phyloP scores from a whole-genome alignment of 345 rosid genomes.

The Aquilaria yunnanensis region DNA sequence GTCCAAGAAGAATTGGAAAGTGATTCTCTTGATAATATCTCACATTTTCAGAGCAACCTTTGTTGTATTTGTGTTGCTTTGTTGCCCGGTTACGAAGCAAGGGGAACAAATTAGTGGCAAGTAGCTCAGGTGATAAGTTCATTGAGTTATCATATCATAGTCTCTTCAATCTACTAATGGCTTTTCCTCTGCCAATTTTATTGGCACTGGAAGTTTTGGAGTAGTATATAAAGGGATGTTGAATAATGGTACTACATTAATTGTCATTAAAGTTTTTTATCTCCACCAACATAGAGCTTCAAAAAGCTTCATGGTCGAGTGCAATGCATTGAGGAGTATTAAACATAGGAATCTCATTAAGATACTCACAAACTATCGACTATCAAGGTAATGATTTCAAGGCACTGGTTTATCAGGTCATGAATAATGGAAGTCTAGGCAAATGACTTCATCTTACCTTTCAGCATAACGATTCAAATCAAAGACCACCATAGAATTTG shows the following conservation, averaged over 20 bases:
- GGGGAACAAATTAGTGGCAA: no score
- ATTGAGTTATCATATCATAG: no score
- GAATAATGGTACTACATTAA: not conserved
- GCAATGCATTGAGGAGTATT: slow-evolving; percentile 25
- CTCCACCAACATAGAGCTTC: slow-evolving; percentile 30
- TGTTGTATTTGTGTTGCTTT: no score
- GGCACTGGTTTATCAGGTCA: slow-evolving; percentile 39
- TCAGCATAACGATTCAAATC: no score
- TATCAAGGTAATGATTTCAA: slow-evolving; percentile 40
- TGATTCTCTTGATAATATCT: no score
- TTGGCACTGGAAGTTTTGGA: slow-evolving; percentile 27
- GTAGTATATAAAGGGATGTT: slow-evolving; percentile 14
- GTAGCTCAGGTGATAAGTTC: no score
- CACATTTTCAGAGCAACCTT: no score
- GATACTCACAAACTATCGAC: slow-evolving; percentile 30
- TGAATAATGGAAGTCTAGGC: slow-evolving; percentile 43
- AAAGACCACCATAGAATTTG: no score
- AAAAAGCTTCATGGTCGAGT: slow-evolving; percentile 41
- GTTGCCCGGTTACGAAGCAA: not conserved
- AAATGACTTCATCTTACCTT: slow-evolving; percentile 26
- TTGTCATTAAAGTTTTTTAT: slow-evolving; percentile 35
- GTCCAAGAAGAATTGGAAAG: no score
- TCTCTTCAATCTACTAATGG: no score
- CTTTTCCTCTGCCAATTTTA: slow-evolving; percentile 17
- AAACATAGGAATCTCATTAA: slow-evolving; percentile 22